Conservation (phyloP, 2,329 filamentous ascomycete species). For the Mycosphaerella arachidis region DNA sequence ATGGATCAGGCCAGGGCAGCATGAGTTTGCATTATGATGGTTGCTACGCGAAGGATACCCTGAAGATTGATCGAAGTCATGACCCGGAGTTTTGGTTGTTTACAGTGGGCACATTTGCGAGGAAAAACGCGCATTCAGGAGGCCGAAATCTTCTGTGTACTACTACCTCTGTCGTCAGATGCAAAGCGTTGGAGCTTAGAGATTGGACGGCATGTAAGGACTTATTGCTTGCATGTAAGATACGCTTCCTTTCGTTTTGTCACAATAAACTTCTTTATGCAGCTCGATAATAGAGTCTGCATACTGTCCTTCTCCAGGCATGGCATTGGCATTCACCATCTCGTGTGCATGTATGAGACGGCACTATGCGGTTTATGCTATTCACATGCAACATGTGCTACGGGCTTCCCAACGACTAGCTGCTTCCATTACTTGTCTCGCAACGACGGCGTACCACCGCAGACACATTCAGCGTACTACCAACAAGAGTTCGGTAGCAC, state of each 20-base stretch:
- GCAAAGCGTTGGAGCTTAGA: neutral
- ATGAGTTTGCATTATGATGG: conserved; percentile 5
- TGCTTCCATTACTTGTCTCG: neutral
- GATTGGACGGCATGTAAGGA: neutral
- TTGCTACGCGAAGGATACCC: conserved; percentile 7
- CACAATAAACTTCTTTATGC: neutral
- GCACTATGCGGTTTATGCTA: neutral
- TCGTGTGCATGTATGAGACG: neutral
- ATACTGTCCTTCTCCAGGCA: neutral
- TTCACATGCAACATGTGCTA: neutral
- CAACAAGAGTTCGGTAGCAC: neutral
- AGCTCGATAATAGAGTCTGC: neutral
- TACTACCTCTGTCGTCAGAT: neutral
- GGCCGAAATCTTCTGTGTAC: neutral
- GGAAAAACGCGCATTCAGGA: neutral
- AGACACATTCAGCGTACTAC: neutral
- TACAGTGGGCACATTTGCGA: conserved; percentile 1
- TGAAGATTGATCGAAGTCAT: conserved; percentile 4
- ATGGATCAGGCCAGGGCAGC: conserved; percentile 14
- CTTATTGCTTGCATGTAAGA: neutral
- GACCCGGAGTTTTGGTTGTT: conserved; percentile 3
- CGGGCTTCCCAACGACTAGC: neutral
- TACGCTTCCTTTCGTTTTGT: neutral
- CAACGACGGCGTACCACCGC: neutral
- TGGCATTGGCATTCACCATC: neutral